Base-by-base conservation (phyloP, 108 stramenopile genomes). In the Conticribra weissflogii region DNA sequence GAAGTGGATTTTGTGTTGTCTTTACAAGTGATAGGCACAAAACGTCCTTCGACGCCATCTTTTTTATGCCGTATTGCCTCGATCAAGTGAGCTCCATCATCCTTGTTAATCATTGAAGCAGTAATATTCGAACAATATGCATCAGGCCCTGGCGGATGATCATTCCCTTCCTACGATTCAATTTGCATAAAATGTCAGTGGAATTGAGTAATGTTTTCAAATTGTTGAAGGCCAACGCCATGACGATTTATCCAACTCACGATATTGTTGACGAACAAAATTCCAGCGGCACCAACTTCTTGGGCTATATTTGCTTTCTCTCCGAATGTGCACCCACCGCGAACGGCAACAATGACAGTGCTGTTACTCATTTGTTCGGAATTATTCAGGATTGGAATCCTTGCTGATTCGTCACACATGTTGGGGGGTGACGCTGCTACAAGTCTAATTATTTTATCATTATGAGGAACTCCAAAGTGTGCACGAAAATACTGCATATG, bases 401-500 rank as follows among this genome's bases (percentile, higher is more conserved):
- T 47, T n/a, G 53, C 18, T 2, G 57, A 3, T 17, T 73, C 55
- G 19, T 79, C 77, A 27, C 83, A 83, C 64, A 72, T 78, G 15
- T 17, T 64, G 1, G 55, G 30, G 1, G 83, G 83, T 22, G 74
- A 74, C 4, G 83, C 76, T 17, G 76, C 59, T 2, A 79, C 7
- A 2, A 83, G 45, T 33, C 44, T 58, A 2, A 72, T 60, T 5
- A 28, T 34, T 0, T 68, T 69, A 27, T 59, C 0, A 15, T 60
- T 60, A 16, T 78, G 63, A 17, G 63, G 55, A 3, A 9, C 3
- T 34, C 83, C 83, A 65, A 83, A 83, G 31, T 83, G 78, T 15
- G 74, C 78, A 14, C 83, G 48, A 27, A 83, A 79, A 29, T 59
- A 79, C 31, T 83, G 83, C 15, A 83, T 50, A 22, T 63, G 57